Evolutionary conservation across 2,329 filamentous ascomycete species (phyloP).

Genomic region (Scytalidium lignicola): DNA sequence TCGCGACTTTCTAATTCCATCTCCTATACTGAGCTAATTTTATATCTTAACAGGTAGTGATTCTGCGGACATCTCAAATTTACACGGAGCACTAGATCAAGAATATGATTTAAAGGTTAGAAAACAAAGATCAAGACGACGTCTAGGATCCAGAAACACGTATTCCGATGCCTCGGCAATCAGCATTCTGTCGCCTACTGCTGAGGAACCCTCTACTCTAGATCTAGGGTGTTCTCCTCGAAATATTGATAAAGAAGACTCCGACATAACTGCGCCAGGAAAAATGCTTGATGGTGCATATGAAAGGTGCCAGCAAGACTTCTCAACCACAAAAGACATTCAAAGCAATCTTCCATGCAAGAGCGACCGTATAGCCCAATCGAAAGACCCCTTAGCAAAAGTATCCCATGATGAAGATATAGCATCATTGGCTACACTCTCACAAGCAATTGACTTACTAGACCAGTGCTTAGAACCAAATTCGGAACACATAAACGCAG

Average conservation of each 20-base stretch:
- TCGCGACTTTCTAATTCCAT: slow-evolving; percentile 21
- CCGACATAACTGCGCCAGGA: neutral
- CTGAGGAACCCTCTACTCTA: slow-evolving; percentile 11
- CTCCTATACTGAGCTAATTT: neutral
- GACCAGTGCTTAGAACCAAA: neutral
- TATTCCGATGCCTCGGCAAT: slow-evolving; percentile 16
- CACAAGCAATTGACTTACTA: slow-evolving; percentile 11
- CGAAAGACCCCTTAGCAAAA: slow-evolving; percentile 16
- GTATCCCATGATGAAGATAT: slow-evolving; percentile 21
- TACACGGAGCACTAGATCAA: neutral
- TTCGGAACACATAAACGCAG: neutral
- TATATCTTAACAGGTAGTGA: neutral
- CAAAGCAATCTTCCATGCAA: neutral
- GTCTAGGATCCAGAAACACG: slow-evolving; percentile 14
- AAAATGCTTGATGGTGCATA: neutral
- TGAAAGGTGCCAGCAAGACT: neutral
- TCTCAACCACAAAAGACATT: neutral
- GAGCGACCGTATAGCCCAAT: neutral
- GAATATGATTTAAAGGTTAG: slow-evolving; percentile 15
- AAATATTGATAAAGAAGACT: neutral
- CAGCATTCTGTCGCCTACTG: slow-evolving; percentile 18
- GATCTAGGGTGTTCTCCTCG: neutral
- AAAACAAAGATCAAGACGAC: slow-evolving; percentile 20
- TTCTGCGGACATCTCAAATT: too few species aligned
- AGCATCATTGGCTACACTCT: slow-evolving; percentile 19